Evolutionary conservation across 805 yeast genomes (phyloP).

Genomic region (Pichia sporocuriosa): DNA sequence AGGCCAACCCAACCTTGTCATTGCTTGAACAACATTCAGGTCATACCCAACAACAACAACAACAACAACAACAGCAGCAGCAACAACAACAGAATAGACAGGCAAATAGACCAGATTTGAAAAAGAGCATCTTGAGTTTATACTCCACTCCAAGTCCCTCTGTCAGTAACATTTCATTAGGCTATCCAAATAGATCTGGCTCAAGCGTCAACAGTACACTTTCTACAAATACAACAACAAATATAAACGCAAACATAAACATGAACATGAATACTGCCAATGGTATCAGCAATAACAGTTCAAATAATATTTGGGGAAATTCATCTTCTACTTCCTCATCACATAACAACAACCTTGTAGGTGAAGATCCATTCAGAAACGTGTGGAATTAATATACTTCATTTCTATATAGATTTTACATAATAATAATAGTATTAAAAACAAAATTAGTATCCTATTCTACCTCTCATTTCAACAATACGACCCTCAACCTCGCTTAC

Average conservation of each 20-base stretch:
- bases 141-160: conserved; percentile 57
- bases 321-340: background rate
- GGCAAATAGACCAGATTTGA: conserved; percentile 68
- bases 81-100: conserved; percentile 19
- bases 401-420: background rate
- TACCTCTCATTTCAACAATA: conserved; percentile 44
- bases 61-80: conserved; percentile 12
- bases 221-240: background rate
- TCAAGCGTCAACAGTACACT: background rate
- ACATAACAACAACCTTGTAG: conserved; percentile 11
- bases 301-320: background rate
- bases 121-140: conserved; percentile 83
- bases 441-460: conserved; percentile 25
- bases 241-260: background rate
- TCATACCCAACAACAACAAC: background rate
- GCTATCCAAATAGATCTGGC: background rate
- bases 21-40: conserved; percentile 9
- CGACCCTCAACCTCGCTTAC: conserved; percentile 45
- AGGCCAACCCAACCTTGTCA: conserved; percentile 7
- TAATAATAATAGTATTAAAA: background rate
- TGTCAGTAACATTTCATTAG: conserved; percentile 3
- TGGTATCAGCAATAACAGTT: conserved; percentile 10
- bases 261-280: background rate
- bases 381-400: conserved; percentile 23
- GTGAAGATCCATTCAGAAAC: conserved; percentile 28